phyloP scores from a whole-genome alignment of 768 basidiomycete genomes.

The Termitomyces heimii region DNA sequence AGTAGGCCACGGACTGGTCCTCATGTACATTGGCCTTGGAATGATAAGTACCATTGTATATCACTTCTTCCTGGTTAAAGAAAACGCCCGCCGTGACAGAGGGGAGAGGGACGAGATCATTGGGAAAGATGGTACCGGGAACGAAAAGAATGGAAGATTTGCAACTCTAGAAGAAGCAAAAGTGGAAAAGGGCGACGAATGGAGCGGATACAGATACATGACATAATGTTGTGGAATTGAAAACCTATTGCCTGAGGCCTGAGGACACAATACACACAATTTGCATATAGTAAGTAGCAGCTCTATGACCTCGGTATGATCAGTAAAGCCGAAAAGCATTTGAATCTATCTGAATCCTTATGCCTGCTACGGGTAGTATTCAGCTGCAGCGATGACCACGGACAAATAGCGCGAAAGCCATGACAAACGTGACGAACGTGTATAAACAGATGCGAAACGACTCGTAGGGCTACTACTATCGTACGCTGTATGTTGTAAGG shows the following conservation, averaged over 20 bases:
- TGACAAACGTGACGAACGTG: too few species aligned
- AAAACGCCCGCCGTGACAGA: constrained; percentile 61
- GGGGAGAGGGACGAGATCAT: constrained; percentile 71
- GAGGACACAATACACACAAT: neutral
- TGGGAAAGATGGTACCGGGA: constrained; percentile 32
- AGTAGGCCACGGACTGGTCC: constrained; percentile 38
- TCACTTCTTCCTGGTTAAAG: constrained; percentile 40
- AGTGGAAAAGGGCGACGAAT: constrained; percentile 63
- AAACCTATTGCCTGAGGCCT: neutral
- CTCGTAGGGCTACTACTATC: too few species aligned
- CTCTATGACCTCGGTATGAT: too few species aligned
- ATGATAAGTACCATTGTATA: constrained; percentile 39
- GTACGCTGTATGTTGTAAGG: too few species aligned
- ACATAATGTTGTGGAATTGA: neutral
- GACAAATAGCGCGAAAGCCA: too few species aligned
- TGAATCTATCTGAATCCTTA: too few species aligned
- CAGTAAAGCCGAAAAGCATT: too few species aligned
- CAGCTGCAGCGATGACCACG: too few species aligned
- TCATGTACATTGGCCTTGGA: constrained; percentile 68
- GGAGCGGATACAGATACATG: constrained; percentile 74
- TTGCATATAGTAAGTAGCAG: too few species aligned
- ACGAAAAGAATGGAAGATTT: constrained; percentile 52
- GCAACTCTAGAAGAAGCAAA: constrained; percentile 59
- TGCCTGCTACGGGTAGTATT: too few species aligned
- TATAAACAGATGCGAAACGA: too few species aligned